Evolutionary conservation across 192 early-diverging fungal species (phyloP).

Genomic region (Podochytrium sp.): DNA sequence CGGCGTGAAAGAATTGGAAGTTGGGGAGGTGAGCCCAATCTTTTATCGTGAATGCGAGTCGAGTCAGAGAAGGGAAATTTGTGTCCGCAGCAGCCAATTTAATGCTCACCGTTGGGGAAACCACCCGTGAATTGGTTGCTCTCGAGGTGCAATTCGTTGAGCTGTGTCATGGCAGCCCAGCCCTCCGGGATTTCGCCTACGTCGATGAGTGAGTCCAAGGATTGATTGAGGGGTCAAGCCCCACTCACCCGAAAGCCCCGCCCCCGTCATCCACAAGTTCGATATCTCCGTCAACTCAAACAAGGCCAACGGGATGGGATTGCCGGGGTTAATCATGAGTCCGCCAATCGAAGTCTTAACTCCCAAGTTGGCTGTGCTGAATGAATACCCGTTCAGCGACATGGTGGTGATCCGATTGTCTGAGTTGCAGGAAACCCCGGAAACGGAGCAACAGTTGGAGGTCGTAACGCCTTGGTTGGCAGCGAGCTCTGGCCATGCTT

Average conservation of each 20-base stretch:
- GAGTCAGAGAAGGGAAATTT: too few relatives aligned
- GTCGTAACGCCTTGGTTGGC: neutral
- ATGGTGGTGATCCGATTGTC: constrained; percentile 1
- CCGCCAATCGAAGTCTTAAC: neutral
- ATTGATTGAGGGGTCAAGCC: too few relatives aligned
- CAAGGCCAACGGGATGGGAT: neutral
- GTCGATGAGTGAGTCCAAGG: too few relatives aligned
- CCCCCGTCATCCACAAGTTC: neutral
- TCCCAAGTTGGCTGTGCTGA: constrained; percentile 6
- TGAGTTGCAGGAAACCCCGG: neutral
- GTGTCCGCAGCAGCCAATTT: too few relatives aligned
- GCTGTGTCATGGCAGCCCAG: neutral
- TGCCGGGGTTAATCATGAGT: constrained; percentile 3
- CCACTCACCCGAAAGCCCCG: constrained; percentile 2
- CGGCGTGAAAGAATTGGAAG: constrained; percentile 10
- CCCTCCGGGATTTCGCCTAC: neutral
- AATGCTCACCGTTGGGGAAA: neutral
- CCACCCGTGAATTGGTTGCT: neutral
- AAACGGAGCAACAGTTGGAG: constrained; percentile 12
- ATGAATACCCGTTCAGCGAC: constrained; percentile 9
- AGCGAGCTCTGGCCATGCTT: constrained; percentile 15
- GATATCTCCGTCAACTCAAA: neutral
- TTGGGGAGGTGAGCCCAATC: neutral
- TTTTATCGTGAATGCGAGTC: too few relatives aligned
- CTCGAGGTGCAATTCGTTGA: neutral